phyloP scores from a whole-genome alignment of 2,329 filamentous ascomycete species.

The Aspergillus brasiliensis region DNA sequence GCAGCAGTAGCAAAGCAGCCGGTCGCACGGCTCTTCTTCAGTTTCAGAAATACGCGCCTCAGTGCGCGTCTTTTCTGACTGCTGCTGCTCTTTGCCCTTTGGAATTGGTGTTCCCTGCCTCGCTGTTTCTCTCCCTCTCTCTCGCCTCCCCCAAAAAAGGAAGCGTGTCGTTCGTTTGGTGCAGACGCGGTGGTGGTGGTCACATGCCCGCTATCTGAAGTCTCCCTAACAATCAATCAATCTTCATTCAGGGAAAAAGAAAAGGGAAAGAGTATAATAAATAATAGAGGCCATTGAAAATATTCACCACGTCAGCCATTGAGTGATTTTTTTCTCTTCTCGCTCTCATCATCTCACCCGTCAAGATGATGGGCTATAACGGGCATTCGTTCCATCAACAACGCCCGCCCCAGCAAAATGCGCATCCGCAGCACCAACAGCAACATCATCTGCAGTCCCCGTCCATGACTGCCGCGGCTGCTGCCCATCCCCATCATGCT shows the following conservation, averaged over 20 bases:
- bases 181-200: slow-evolving; percentile 17
- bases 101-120: no score
- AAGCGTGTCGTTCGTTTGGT: background rate
- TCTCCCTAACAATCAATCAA: background rate
- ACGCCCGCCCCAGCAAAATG: slow-evolving; percentile 27
- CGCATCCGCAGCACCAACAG: slow-evolving; percentile 26
- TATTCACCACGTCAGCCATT: background rate
- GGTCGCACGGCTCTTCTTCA: background rate
- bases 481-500: slow-evolving; percentile 29
- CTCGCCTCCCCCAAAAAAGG: background rate
- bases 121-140: background rate
- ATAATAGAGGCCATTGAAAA: no score
- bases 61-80: slow-evolving; percentile 2
- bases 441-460: slow-evolving; percentile 32
- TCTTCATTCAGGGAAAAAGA: no score
- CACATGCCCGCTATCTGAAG: slow-evolving; percentile 12
- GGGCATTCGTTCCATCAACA: slow-evolving; percentile 34
- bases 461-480: slow-evolving; percentile 27
- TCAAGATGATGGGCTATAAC: slow-evolving; percentile 41
- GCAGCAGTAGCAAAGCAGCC: background rate
- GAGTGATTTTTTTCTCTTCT: background rate
- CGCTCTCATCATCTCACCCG: background rate
- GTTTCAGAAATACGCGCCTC: slow-evolving; percentile 1
- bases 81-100: background rate
- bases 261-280: no score